A percentile compares a stretch with the other conserved stretches of the same genome.
These are phyloP conservation scores for Marasmius fiardii DNA, from an alignment of 1,284 basidiomycete genomes.

Conservation along the genomic window DNA sequence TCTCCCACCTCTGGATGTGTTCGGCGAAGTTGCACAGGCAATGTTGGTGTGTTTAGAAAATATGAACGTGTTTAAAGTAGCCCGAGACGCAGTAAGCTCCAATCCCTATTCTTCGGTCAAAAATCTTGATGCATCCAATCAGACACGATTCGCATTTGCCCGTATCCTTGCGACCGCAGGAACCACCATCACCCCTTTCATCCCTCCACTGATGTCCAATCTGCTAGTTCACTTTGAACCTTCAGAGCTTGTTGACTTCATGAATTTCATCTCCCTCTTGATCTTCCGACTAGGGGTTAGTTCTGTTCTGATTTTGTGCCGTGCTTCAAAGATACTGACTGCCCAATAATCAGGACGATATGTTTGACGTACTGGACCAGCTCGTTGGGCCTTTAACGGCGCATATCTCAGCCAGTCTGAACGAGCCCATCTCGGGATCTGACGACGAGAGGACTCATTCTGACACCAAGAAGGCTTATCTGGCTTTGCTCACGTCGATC, in stretches of 20 bases:
- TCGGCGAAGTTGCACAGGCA: slow-evolving; percentile 86
- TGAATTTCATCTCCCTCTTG: slow-evolving; percentile 90
- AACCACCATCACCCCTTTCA: slow-evolving; percentile 75
- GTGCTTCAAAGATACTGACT: slow-evolving; percentile 9
- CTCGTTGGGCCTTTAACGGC: slow-evolving; percentile 84
- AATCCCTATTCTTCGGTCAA: not conserved
- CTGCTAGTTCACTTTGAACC: slow-evolving; percentile 91
- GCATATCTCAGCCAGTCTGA: slow-evolving; percentile 81
- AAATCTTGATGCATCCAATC: slow-evolving; percentile 14
- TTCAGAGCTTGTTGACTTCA: slow-evolving; percentile 91
- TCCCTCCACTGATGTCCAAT: slow-evolving; percentile 85
- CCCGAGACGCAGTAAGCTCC: slow-evolving; percentile 87
- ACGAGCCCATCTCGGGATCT: slow-evolving; percentile 84
- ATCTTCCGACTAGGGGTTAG: slow-evolving; percentile 90
- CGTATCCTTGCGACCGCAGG: slow-evolving; percentile 91
- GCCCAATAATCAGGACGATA: slow-evolving; percentile 53
- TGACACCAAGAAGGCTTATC: slow-evolving; percentile 91
- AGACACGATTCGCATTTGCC: slow-evolving; percentile 94
- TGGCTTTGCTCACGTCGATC: slow-evolving; percentile 80
- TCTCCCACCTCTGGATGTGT: slow-evolving; percentile 78
- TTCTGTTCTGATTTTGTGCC: slow-evolving; percentile 6
- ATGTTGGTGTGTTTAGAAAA: slow-evolving; percentile 86
- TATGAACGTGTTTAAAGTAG: slow-evolving; percentile 85
- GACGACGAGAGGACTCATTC: slow-evolving; percentile 84
- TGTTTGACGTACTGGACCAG: slow-evolving; percentile 87